Evolutionary conservation across 2,329 filamentous ascomycete genomes (phyloP).

Genomic region (Aspergillus jensenii): DNA sequence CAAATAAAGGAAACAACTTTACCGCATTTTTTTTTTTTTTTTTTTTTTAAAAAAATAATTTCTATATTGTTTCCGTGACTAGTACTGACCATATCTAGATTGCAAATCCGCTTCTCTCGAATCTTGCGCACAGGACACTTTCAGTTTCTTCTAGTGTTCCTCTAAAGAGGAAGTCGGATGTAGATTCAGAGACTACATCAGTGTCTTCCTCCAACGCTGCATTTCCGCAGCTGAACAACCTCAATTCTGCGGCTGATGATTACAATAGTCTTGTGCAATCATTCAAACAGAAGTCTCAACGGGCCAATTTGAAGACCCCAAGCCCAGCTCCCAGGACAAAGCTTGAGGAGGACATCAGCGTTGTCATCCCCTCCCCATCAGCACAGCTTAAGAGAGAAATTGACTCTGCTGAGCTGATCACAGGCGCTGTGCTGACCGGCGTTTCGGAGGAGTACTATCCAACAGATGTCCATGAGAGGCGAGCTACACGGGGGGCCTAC

Average conservation of each 20-base stretch:
- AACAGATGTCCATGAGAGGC: constrained; percentile 19
- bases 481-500: constrained; percentile 20
- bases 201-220: not conserved
- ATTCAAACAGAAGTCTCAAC: not conserved
- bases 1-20: not conserved
- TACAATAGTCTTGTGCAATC: not conserved
- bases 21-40: not conserved
- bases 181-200: not conserved
- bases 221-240: not conserved
- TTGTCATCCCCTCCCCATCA: constrained; percentile 27
- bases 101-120: constrained; percentile 5
- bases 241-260: not conserved
- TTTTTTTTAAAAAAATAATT: not conserved
- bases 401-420: constrained; percentile 8
- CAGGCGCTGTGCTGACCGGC: constrained; percentile 10
- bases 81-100: constrained; percentile 3
- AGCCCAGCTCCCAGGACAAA: constrained; percentile 8
- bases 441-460: constrained; percentile 25
- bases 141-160: constrained; percentile 12
- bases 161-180: constrained; percentile 18
- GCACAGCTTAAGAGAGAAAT: constrained; percentile 18
- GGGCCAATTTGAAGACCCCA: not conserved
- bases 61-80: not conserved
- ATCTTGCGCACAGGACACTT: constrained; percentile 15
- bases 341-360: constrained; percentile 13